Percentiles rank a stretch among this genome's conserved stretches.
These are phyloP conservation scores for Fonsecaea erecta DNA, from an alignment of 2,329 filamentous ascomycete species.

Conservation along the genomic window DNA sequence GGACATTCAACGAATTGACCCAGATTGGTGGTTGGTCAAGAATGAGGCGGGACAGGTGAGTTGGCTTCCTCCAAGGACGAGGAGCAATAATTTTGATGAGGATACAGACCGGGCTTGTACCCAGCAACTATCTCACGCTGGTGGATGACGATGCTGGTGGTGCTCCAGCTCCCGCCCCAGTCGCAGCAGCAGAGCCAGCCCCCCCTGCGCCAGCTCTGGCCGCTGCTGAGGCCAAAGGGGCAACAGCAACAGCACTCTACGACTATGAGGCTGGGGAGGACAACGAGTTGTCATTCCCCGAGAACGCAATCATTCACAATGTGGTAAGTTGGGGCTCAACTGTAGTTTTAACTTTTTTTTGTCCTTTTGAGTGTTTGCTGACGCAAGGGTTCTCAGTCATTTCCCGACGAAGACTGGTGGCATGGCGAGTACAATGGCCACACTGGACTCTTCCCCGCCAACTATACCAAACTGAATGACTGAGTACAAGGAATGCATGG, in stretches of 20 bases:
- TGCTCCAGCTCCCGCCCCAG: slow-evolving; percentile 42
- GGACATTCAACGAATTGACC: slow-evolving; percentile 95
- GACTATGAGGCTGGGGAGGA: slow-evolving; percentile 98
- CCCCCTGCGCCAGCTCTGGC: slow-evolving; percentile 40
- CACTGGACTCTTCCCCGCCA: slow-evolving; percentile 76
- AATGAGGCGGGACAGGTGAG: slow-evolving; percentile 77
- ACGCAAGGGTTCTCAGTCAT: slow-evolving; percentile 64
- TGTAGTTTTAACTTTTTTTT: no score
- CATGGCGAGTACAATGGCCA: slow-evolving; percentile 81
- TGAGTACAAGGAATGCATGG: slow-evolving; percentile 30
- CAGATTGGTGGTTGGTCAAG: slow-evolving; percentile 98
- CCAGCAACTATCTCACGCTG: slow-evolving; percentile 94
- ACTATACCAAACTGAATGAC: slow-evolving; percentile 53
- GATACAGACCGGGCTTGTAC: slow-evolving; percentile 72
- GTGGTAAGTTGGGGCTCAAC: no score
- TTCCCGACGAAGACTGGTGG: slow-evolving; percentile 99
- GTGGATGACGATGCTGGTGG: slow-evolving; percentile 57
- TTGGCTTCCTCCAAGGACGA: neutral
- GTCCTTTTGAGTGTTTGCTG: neutral
- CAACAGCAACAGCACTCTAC: slow-evolving; percentile 82
- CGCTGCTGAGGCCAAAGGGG: slow-evolving; percentile 49
- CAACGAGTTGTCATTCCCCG: slow-evolving; percentile 84
- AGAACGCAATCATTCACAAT: slow-evolving; percentile 79
- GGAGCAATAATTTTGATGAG: slow-evolving; percentile 1
- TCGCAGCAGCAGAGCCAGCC: slow-evolving; percentile 47